phyloP scores from a whole-genome alignment of 2,329 filamentous ascomycete genomes.

The Calonectria pteridis region DNA sequence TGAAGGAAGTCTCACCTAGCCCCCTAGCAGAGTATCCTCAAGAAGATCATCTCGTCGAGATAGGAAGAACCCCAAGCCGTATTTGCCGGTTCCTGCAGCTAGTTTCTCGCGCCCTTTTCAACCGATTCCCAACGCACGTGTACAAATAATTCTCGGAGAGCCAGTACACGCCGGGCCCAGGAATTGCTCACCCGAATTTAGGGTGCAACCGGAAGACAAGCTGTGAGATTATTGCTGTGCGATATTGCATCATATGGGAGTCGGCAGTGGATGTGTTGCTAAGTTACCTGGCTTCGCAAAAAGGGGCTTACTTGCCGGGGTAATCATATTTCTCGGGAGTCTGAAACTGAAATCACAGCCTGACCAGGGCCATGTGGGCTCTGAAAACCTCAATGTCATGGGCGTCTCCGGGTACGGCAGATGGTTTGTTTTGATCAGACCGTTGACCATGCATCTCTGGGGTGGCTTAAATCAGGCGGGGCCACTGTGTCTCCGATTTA shows the following conservation, averaged over 20 bases:
- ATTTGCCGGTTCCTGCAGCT: not conserved
- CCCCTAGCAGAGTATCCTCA: too few relatives aligned
- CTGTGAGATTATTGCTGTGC: not conserved
- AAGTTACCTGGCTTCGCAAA: not conserved
- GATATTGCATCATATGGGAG: not conserved
- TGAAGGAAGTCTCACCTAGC: not conserved
- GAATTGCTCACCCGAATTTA: not conserved
- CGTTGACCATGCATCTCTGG: not conserved
- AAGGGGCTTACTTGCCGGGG: not conserved
- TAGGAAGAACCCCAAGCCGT: not conserved
- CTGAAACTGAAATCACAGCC: not conserved
- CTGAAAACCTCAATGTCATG: not conserved
- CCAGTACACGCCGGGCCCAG: too few relatives aligned
- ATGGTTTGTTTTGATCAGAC: not conserved
- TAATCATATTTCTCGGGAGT: not conserved
- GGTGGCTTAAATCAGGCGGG: not conserved
- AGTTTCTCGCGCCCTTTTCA: not conserved
- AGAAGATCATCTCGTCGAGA: not conserved
- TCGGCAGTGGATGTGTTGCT: not conserved
- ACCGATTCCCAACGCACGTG: not conserved
- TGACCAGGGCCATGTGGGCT: not conserved
- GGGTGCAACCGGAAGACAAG: not conserved
- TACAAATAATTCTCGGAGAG: not conserved
- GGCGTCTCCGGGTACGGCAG: not conserved
- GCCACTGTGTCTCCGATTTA: not conserved